These are phyloP conservation scores for Penicillium sp. DNA, from an alignment of 2,329 filamentous ascomycete genomes.

Conservation along the genomic window DNA sequence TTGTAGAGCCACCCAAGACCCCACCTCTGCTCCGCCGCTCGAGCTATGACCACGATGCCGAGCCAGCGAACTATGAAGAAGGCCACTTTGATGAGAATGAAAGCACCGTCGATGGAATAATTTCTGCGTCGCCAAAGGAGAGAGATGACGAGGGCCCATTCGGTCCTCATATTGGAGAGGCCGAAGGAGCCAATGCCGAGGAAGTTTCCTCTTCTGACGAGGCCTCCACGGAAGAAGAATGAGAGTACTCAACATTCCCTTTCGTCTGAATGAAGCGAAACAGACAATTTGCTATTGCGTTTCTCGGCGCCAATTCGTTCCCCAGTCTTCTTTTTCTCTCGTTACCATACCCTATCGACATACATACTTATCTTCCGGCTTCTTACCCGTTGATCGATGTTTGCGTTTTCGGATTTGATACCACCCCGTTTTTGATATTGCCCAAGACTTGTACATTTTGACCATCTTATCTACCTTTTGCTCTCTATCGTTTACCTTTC, in stretches of 20 bases:
- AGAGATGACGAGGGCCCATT: constrained; percentile 33
- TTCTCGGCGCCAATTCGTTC: not conserved
- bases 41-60: constrained; percentile 63
- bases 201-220: constrained; percentile 9
- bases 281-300: constrained; percentile 4
- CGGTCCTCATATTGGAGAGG: constrained; percentile 30
- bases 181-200: constrained; percentile 1
- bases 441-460: constrained; percentile 16
- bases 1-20: constrained; percentile 46
- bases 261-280: not conserved
- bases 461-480: constrained; percentile 14
- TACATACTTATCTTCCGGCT: constrained; percentile 18
- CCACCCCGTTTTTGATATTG: constrained; percentile 18
- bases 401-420: constrained; percentile 31
- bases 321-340: constrained; percentile 3
- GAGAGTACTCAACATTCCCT: not conserved
- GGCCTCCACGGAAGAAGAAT: constrained; percentile 12
- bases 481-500: constrained; percentile 18
- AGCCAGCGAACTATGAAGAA: constrained; percentile 51
- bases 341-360: constrained; percentile 12
- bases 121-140: constrained; percentile 37
- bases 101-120: constrained; percentile 47
- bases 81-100: constrained; percentile 53
- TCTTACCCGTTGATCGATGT: constrained; percentile 21
- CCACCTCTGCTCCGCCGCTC: constrained; percentile 59